Evolutionary conservation across 2,329 filamentous ascomycete species (phyloP), one percentile per base, ranked within the genome.

Genomic region (Fusarium phyllophilum): DNA sequence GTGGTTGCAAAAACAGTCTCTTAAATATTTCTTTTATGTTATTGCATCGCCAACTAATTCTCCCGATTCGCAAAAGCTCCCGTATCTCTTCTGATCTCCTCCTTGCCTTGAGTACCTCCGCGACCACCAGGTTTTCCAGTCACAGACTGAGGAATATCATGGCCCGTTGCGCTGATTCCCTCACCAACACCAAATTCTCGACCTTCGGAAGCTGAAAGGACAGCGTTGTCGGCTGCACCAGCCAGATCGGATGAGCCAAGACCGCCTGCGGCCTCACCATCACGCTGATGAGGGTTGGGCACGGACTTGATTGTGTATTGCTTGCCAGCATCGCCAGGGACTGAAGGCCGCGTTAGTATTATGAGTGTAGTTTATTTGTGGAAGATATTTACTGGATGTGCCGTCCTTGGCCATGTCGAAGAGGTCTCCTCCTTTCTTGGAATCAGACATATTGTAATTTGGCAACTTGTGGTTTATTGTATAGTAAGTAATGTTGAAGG

Each of bases 401-500:
- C 70, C 70, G n/a, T 72, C 64, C 8, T 72, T 72, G 59, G 68
- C 70, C 64, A 72, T 72, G 7, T 72, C 39, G 8, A 72, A 69
- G 42, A 72, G 70, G 33, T 72, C 68, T 13, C 64, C 64, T 33
- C 70, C 70, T 69, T 72, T 33, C 26, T 72, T 72, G 5, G 70
- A 20, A 48, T 54, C 24, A 20, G 70, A 69, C 70, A 72, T 72
- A 1, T 48, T 39, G 62, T 5, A 9, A 36, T 24, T 38, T 15
- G 3, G 0, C 2, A 14, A 26, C 6, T 20, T 36, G 4, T 0
- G 6, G 8, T 26, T 26, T 26, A 26, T 26, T 26, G 26, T 26
- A 26, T 26, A 26, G 26, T 26, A 6, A 26, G 26, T 26, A 26
- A 26, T 26, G 26, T 26, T 26, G 26, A 26, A 26, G 6, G 26